These are phyloP conservation scores for Gossypium davidsonii DNA, from an alignment of 441 rosid species.

Conservation along the genomic window DNA sequence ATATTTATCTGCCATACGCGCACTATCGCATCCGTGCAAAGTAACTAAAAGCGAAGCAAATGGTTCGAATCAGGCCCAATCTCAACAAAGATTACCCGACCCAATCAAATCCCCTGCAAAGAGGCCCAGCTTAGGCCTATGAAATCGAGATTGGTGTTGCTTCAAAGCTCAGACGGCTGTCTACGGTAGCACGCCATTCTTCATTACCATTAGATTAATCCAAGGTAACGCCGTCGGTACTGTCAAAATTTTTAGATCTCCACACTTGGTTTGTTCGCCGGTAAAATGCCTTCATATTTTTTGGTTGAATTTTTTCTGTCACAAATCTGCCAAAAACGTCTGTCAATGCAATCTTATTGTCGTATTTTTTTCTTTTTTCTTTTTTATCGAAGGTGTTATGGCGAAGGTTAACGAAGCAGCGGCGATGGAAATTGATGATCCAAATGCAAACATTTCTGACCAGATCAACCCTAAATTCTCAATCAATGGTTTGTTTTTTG, in stretches of 20 bases:
- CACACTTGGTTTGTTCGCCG: not conserved
- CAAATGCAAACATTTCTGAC: constrained; percentile 41
- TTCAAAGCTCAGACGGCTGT: too few relatives aligned
- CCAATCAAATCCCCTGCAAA: not conserved
- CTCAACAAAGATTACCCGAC: not conserved
- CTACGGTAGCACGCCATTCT: not conserved
- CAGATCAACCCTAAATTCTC: constrained; percentile 70
- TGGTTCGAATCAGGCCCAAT: not conserved
- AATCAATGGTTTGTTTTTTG: constrained; percentile 50
- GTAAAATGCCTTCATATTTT: not conserved
- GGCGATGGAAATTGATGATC: constrained; percentile 75
- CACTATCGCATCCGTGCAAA: too few relatives aligned
- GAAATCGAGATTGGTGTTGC: too few relatives aligned
- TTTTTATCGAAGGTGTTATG: constrained; percentile 26
- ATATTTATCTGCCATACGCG: too few relatives aligned
- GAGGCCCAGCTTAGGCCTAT: not conserved
- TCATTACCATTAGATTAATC: not conserved
- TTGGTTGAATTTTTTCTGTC: not conserved
- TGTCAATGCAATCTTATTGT: not conserved
- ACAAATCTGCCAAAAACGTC: not conserved
- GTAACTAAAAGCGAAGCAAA: not conserved
- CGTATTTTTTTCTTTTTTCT: not conserved
- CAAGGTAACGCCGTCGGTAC: not conserved
- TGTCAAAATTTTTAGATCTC: not conserved
- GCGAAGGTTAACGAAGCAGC: constrained; percentile 36